Evolutionary conservation across 768 basidiomycete genomes (phyloP), one percentile per base, ranked within the genome.

Genomic region (Amanita jacksonii): DNA sequence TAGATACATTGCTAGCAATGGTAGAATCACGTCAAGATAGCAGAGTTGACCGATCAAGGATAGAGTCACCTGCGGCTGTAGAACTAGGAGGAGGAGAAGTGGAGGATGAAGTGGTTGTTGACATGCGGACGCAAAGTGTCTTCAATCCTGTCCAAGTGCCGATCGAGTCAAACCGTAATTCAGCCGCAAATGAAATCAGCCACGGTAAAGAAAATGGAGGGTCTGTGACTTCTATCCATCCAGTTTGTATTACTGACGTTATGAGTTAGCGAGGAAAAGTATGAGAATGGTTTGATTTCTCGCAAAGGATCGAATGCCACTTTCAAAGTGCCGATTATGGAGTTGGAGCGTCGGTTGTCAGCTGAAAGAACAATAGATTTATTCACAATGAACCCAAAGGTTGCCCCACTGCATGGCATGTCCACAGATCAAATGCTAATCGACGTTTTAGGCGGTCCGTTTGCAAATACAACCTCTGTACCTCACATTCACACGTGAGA

Each of bases 301-400:
- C 27, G 30, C 16, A 13, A 69, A 33, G 64, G 62, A 22, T 77
- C 80, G 15, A 67, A 69, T n/a, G 62, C 70, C 16, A 72, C 72
- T 1, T 58, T 76, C 47, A 62, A 66, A 9, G 72, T 72, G 54
- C 72, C 86, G 5, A 64, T 94, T 15, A 63, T 75, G 20, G 87
- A 92, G 51, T 73, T 99, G 12, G 94, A 98, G 58, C 68, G 74
- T 25, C 70, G 88, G 20, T 69, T 99, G 25, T 73, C 80, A 22
- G 82, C 88, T 1, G 76, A 83, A 23, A 69, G 75, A 15, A 88
- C 88, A 6, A 64, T 97, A 22, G 96, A 99, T 60, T 81, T 99
- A 35, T 99, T 99, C 60, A 88, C 89, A 1, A 94, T 99, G 91
- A 74, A 77, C 50, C 85, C 85, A 1, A 92, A 90, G 77, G 94